Evolutionary conservation across 768 basidiomycete genomes (phyloP), one percentile per base, ranked within the genome.

Genomic region (Tulasnella sp.): DNA sequence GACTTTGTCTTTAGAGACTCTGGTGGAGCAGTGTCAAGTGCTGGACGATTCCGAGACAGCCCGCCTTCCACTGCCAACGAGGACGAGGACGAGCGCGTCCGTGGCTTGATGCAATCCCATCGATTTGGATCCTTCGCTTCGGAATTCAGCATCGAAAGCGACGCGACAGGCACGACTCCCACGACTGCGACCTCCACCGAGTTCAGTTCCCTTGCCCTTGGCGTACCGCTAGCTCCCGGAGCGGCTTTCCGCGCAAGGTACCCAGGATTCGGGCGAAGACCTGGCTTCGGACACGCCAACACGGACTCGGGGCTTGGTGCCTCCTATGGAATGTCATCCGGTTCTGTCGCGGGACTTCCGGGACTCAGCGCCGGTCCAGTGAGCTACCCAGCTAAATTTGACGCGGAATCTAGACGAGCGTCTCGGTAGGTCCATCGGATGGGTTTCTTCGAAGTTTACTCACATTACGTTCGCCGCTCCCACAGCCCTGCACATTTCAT

Each of bases 41-140:
- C 14, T 31, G 58, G 58, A 64, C 6, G 25, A 4, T 34, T 64
- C 29, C 9, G 58, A 64, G 58, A 64, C 58, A 67, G 64, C 42
- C 71, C 70, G 42, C 37, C 34, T 9, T 37, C 72, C 4, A 52
- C 36, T 25, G 37, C 67, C 25, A 67, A 52, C 39, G 76, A 78
- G 39, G 74, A 76, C 29, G 45, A 71, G 15, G 78, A 72, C 34
- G 76, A 70, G 64, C 71, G 75, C 14, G 22, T 58, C 38, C 40
- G 71, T 17, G 69, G 42, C 19, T 49, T 78, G 40, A 38, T n/a
- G 77, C 77, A 76, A 52, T 75, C 71, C 38, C 52, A 78, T 14
- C 79, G 78, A 71, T 79, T 76, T 39, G 79, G 79, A 36, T 79
- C 79, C 17, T 58, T 78, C 38, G 74, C 77, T 37, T 76, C 75